Base-by-base conservation (phyloP, 371 early-diverging fungal species). In the Mortierella sp. region DNA sequence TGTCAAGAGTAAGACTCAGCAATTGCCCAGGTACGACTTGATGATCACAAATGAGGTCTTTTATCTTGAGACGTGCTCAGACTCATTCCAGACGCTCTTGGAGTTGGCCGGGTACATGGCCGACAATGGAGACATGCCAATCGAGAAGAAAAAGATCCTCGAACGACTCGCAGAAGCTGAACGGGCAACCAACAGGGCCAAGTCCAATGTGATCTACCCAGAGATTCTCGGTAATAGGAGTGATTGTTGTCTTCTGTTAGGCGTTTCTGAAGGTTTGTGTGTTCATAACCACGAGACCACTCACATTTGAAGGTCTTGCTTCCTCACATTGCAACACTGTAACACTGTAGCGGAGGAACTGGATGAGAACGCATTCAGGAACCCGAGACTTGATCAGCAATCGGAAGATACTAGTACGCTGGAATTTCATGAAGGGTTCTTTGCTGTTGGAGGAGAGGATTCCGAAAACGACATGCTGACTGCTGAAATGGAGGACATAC, bases 61-160 rank as follows among this genome's bases (percentile, higher is more conserved):
- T 19, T 82, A 81, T 13, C 64, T 93, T 5, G 90, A 93, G 60
- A 88, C 87, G 0, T 93, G 93, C 54, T 87, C 92, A 0, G 95
- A 95, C 67, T 87, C 94, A 0, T 85, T 91, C 58, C 86, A 89
- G 64, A 87, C 91, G 0, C 60, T 94, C 28, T 62, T 88, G 23
- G 80, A 80, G 31, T 68, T 95, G 2, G 64, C 80, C 4, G 60
- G 61, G 0, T 80, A 73, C 34, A 39, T 79, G 47, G 78, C 54
- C 13, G 82, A 73, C 34, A 67, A 74, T 53, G 68, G 60, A 3
- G 67, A 70, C 18, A 65, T 70, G 72, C 72, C 67, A 0, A 31
- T 64, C 31, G 82, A 59, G 21, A 60, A 82, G 54, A 69, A 72
- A 49, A 58, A 57, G 60, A 62, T 81, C 26, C 46, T 65, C 28